Percentiles rank a stretch among this genome's conserved stretches.
These are phyloP conservation scores for Torulaspora quercuum DNA, from an alignment of 805 yeast species.

Conservation along the genomic window DNA sequence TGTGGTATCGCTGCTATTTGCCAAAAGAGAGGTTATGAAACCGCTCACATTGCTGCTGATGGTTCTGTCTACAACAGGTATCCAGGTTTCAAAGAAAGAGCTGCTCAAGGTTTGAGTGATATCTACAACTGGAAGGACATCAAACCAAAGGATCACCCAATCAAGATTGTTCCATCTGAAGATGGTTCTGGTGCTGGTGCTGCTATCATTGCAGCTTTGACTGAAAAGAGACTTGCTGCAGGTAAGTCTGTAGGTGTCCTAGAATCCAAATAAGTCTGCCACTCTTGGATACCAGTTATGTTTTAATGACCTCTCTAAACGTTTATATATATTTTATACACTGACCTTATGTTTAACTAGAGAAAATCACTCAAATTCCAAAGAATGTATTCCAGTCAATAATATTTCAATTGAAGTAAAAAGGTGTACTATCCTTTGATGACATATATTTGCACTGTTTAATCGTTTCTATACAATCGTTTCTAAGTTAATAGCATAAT, in stretches of 20 bases:
- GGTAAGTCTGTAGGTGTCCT: conserved; percentile 65
- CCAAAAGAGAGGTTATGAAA: conserved; percentile 71
- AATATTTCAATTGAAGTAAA: no score
- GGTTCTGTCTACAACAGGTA: conserved; percentile 94
- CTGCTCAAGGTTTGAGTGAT: conserved; percentile 82
- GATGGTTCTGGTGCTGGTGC: conserved; percentile 99
- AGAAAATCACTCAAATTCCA: not conserved
- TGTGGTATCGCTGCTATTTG: conserved; percentile 96
- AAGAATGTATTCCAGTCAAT: no score
- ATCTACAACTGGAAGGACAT: conserved; percentile 72
- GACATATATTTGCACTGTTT: no score
- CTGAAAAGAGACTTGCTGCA: conserved; percentile 69
- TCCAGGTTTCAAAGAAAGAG: conserved; percentile 87
- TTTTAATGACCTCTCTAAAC: conserved; percentile 15
- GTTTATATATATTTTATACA: conserved; percentile 8
- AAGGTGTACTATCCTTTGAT: no score
- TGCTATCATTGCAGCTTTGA: conserved; percentile 93
- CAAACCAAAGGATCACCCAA: conserved; percentile 59
- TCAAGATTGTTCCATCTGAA: conserved; percentile 85
- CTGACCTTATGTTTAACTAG: conserved; percentile 3
- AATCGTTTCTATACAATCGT: conserved; percentile 75
- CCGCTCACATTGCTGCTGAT: conserved; percentile 92
- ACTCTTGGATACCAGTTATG: conserved; percentile 9
- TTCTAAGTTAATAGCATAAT: conserved; percentile 88
- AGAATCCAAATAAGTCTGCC: conserved; percentile 11